phyloP scores from a whole-genome alignment of 768 basidiomycete genomes.

The Suillus discolor region DNA sequence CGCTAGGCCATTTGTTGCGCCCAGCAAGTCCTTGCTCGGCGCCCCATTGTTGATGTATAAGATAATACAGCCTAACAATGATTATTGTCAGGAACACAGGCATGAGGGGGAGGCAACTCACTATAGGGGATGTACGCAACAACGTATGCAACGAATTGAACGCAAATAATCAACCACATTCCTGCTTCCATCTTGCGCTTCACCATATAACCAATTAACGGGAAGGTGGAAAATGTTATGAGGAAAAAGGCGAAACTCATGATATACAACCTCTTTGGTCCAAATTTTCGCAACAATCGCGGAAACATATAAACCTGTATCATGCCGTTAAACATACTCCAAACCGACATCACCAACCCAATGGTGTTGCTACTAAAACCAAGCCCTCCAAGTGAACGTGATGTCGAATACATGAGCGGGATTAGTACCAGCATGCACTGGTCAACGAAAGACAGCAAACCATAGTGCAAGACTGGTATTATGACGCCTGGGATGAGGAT shows the following conservation, averaged over 20 bases:
- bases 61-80: slow-evolving; percentile 9
- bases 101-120: not conserved
- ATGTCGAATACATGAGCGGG: slow-evolving; percentile 19
- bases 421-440: slow-evolving; percentile 15
- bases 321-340: slow-evolving; percentile 11
- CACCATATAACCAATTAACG: slow-evolving; percentile 12
- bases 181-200: slow-evolving; percentile 9
- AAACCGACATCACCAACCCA: slow-evolving; percentile 9
- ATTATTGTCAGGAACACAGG: not conserved
- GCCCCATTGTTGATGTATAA: slow-evolving; percentile 12
- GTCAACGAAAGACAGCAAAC: slow-evolving; percentile 12
- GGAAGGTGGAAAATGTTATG: slow-evolving; percentile 8
- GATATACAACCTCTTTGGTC: slow-evolving; percentile 12
- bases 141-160: slow-evolving; percentile 6
- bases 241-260: slow-evolving; percentile 5
- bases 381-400: slow-evolving; percentile 12
- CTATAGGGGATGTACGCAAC: slow-evolving; percentile 7
- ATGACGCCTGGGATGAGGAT: slow-evolving; percentile 7
- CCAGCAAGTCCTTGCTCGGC: slow-evolving; percentile 18
- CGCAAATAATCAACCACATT: slow-evolving; percentile 9
- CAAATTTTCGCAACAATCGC: slow-evolving; percentile 8
- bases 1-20: slow-evolving; percentile 31
- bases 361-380: slow-evolving; percentile 14
- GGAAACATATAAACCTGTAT: slow-evolving; percentile 11
- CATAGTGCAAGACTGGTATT: slow-evolving; percentile 14